A percentile compares a stretch with the other conserved stretches of the same genome.
phyloP scores from a whole-genome alignment of 805 yeast species.

The Kazachstania africana region DNA sequence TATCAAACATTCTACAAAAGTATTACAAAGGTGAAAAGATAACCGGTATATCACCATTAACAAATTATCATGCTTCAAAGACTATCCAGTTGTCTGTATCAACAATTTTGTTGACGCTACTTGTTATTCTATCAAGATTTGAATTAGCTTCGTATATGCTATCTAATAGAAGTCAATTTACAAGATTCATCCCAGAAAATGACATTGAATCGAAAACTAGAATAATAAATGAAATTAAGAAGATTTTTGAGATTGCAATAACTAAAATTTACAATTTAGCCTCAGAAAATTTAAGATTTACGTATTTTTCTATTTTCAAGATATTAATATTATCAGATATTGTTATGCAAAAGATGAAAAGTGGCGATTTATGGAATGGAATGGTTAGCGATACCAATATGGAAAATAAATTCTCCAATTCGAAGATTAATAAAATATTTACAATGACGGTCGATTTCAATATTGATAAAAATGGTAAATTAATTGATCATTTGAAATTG shows the following conservation, averaged over 20 bases:
- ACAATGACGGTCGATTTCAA: constrained; percentile 16
- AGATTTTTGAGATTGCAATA: constrained; percentile 12
- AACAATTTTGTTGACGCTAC: constrained; percentile 13
- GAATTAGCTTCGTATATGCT: not conserved
- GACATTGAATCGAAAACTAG: constrained; percentile 5
- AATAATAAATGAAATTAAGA: constrained; percentile 9
- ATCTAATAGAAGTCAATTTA: not conserved
- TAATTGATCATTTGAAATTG: constrained; percentile 11
- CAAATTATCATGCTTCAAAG: constrained; percentile 15
- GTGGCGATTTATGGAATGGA: constrained; percentile 14
- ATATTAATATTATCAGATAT: constrained; percentile 21
- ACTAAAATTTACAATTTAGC: constrained; percentile 14
- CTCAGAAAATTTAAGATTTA: constrained; percentile 17
- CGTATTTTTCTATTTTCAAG: constrained; percentile 23
- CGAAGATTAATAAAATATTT: constrained; percentile 12
- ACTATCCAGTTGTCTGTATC: constrained; percentile 19
- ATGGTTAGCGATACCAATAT: too few species aligned
- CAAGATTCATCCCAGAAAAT: too few species aligned
- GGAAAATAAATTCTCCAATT: constrained; percentile 7
- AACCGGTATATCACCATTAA: constrained; percentile 9
- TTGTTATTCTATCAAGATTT: constrained; percentile 17
- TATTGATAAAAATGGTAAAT: constrained; percentile 6
- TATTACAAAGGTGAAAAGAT: constrained; percentile 13
- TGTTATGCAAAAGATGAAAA: constrained; percentile 14
- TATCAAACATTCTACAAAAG: constrained; percentile 7